Percentiles rank a stretch among this genome's conserved stretches.
These are phyloP conservation scores for Monosiga brevicollis DNA, from an alignment of 78 protist genomes.

Conservation along the genomic window DNA sequence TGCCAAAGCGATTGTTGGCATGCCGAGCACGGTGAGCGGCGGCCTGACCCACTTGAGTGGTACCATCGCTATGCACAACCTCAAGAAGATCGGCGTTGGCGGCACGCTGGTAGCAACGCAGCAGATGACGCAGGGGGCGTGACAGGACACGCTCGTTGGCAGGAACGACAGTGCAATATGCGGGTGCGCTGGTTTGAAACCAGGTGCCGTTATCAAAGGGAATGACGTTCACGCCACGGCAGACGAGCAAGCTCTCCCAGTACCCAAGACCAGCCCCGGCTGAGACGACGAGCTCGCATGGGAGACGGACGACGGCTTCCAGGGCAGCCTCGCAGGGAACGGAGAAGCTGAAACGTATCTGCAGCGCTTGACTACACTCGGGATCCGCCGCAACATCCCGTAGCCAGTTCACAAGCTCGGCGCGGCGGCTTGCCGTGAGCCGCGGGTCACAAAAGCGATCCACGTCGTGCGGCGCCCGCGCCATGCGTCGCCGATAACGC, in stretches of 20 bases:
- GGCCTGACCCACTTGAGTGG: no score
- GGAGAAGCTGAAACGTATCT: background rate
- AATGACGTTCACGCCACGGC: background rate
- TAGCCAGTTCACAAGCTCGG: background rate
- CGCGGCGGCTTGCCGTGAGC: background rate
- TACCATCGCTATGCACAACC: no score
- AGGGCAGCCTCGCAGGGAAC: background rate
- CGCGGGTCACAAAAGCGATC: background rate
- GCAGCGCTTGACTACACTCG: background rate
- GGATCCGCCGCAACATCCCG: background rate
- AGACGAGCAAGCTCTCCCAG: background rate
- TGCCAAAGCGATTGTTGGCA: no score
- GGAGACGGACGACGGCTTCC: background rate
- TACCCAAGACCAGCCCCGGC: background rate
- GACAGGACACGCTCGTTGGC: no score
- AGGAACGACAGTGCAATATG: no score
- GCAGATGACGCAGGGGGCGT: background rate
- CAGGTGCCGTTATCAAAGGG: background rate
- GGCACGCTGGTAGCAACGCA: no score
- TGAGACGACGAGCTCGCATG: background rate
- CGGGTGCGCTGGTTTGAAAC: no score
- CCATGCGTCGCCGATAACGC: background rate
- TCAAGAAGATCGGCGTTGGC: no score
- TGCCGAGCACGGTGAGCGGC: no score
- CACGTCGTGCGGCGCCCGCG: background rate